These are phyloP conservation scores for Alternaria arborescens DNA, from an alignment of 2,329 filamentous ascomycete genomes.

Conservation along the genomic window DNA sequence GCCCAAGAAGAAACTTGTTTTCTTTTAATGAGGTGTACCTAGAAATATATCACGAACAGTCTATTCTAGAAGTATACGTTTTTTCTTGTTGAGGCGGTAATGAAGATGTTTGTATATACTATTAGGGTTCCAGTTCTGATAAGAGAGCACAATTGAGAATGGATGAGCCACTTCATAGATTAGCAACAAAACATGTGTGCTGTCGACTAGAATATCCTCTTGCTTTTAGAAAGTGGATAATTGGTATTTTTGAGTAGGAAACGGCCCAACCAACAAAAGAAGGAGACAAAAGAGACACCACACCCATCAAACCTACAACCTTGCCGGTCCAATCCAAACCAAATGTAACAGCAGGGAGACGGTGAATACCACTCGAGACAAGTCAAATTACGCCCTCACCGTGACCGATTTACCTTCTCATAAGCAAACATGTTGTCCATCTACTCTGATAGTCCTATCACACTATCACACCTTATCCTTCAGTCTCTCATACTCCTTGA, in stretches of 20 bases:
- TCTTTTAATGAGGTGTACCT: neutral
- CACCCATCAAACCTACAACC: neutral
- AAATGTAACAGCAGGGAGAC: neutral
- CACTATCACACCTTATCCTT: slow-evolving; percentile 18
- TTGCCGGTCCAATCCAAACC: neutral
- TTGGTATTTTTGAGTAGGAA: neutral
- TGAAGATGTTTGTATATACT: neutral
- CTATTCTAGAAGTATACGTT: neutral
- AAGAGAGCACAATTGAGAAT: neutral
- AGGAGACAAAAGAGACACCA: neutral
- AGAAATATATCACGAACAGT: neutral
- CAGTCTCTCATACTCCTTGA: slow-evolving; percentile 31
- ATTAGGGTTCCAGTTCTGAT: neutral
- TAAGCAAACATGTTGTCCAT: neutral
- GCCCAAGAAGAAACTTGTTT: neutral
- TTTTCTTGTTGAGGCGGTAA: neutral
- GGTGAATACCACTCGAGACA: neutral
- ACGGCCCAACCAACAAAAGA: neutral
- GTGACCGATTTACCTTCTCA: neutral
- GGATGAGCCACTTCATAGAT: neutral
- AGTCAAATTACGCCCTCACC: neutral
- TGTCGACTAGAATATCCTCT: neutral
- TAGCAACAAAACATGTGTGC: neutral
- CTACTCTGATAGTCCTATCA: slow-evolving; percentile 3
- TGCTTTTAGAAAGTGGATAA: neutral